Percentiles rank a stretch among this genome's conserved stretches.
These are phyloP conservation scores for Loxodes magnus DNA, from an alignment of 73 alveolate species.

Conservation along the genomic window DNA sequence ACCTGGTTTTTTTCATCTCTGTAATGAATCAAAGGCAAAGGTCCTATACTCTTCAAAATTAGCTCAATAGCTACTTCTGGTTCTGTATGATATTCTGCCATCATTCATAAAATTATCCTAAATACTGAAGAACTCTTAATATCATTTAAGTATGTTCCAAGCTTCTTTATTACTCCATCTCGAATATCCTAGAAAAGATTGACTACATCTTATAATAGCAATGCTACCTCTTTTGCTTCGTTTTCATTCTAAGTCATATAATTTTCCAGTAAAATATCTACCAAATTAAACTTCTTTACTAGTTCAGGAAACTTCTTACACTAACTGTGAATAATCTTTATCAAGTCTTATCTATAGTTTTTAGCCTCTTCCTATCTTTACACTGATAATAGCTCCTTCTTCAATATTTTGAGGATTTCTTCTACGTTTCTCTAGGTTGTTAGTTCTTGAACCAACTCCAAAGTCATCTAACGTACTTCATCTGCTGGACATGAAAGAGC, in stretches of 20 bases:
- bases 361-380: slow-evolving; percentile 5
- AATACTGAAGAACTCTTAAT: slow-evolving; percentile 36
- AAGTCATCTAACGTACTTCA: slow-evolving; percentile 60
- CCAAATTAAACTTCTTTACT: neutral
- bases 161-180: slow-evolving; percentile 1
- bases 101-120: slow-evolving; percentile 51
- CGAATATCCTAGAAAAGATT: neutral
- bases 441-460: slow-evolving; percentile 68
- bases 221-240: neutral
- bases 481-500: slow-evolving; percentile 35
- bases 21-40: slow-evolving; percentile 27
- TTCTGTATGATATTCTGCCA: slow-evolving; percentile 51
- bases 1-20: slow-evolving; percentile 3
- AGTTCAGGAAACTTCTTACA: slow-evolving; percentile 42
- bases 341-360: slow-evolving; percentile 18
- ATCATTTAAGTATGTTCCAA: slow-evolving; percentile 29
- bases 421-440: slow-evolving; percentile 54
- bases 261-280: slow-evolving; percentile 8
- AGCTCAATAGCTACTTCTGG: slow-evolving; percentile 24
- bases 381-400: slow-evolving; percentile 3
- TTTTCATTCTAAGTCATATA: neutral
- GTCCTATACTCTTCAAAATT: slow-evolving; percentile 43
- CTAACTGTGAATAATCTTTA: slow-evolving; percentile 25
- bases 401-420: slow-evolving; percentile 38
- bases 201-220: neutral